A percentile compares a stretch with the other conserved stretches of the same genome.
Evolutionary conservation across 257 asterid species (phyloP).

Genomic region (Paulownia fortunei): DNA sequence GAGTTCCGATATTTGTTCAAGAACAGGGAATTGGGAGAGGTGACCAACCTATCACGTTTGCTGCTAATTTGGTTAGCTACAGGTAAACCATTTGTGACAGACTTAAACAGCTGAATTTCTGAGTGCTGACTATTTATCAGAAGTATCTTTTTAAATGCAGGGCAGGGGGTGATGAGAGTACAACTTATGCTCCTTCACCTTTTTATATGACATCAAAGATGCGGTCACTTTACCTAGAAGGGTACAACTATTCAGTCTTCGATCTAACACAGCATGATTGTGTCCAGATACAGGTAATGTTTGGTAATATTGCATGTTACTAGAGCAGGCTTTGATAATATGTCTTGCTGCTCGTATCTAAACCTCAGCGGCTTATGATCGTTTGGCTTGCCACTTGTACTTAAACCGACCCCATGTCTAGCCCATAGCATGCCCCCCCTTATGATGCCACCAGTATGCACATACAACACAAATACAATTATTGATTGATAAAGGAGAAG

Average conservation of each 20-base stretch:
- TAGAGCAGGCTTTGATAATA: too few species aligned
- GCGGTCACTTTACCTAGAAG: constrained; percentile 92
- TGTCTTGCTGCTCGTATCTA: too few species aligned
- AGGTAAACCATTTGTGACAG: constrained; percentile 51
- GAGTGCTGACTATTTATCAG: background rate
- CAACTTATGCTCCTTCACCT: constrained; percentile 98
- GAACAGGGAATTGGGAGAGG: constrained; percentile 99
- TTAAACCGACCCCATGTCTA: too few species aligned
- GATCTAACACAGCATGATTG: constrained; percentile 80
- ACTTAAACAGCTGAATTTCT: background rate
- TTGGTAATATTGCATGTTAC: background rate
- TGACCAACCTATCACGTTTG: constrained; percentile 94
- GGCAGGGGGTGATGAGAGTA: constrained; percentile 94
- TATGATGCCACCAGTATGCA: too few species aligned
- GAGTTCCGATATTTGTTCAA: constrained; percentile 88
- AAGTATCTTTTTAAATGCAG: constrained; percentile 46
- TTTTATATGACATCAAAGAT: constrained; percentile 89
- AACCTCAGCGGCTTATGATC: too few species aligned
- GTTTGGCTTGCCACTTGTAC: too few species aligned
- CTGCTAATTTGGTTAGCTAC: constrained; percentile 94
- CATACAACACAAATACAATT: too few species aligned
- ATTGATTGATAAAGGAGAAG: background rate
- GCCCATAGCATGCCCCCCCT: too few species aligned
- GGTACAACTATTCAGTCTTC: constrained; percentile 83
- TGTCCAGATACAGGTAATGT: constrained; percentile 83